These are phyloP conservation scores for Pinus albicaulis DNA, from an alignment of 75 land plant genomes.

Conservation along the genomic window DNA sequence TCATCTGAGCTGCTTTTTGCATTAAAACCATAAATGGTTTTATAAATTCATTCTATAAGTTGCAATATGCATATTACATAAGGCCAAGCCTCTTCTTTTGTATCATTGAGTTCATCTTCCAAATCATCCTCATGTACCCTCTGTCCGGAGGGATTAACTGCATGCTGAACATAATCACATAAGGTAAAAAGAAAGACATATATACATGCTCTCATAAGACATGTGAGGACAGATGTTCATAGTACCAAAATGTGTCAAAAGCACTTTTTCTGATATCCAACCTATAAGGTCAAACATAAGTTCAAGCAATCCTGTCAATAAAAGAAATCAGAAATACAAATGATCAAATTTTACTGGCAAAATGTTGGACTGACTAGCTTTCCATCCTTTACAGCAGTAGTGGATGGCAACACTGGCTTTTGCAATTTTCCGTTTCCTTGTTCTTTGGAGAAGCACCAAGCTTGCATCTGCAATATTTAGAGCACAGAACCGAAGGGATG, in stretches of 20 bases:
- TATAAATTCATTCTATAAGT: too few species aligned
- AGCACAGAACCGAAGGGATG: constrained; percentile 90
- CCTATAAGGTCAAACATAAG: constrained; percentile 95
- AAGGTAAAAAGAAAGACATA: constrained; percentile 91
- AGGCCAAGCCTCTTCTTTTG: constrained; percentile 98
- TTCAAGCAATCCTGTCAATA: constrained; percentile 97
- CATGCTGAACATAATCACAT: constrained; percentile 96
- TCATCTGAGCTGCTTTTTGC: too few species aligned
- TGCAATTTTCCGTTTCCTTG: constrained; percentile 26
- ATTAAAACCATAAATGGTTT: too few species aligned
- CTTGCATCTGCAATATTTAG: constrained; percentile 92
- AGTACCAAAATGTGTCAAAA: constrained; percentile 89
- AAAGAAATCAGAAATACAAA: constrained; percentile 94
- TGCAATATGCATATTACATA: constrained; percentile 90
- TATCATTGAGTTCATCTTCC: constrained; percentile 61
- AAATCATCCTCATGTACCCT: constrained; percentile 30
- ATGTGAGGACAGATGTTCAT: constrained; percentile 91
- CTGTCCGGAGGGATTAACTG: constrained; percentile 78
- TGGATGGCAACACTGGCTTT: constrained; percentile 23
- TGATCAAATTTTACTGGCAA: constrained; percentile 75
- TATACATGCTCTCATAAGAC: constrained; percentile 96
- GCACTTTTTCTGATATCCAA: constrained; percentile 96
- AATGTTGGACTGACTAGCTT: constrained; percentile 49
- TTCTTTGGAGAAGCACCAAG: constrained; percentile 60
- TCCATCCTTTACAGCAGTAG: constrained; percentile 40